These are phyloP conservation scores for Phytophthora palmivora DNA, from an alignment of 352 stramenopile genomes.

Conservation along the genomic window DNA sequence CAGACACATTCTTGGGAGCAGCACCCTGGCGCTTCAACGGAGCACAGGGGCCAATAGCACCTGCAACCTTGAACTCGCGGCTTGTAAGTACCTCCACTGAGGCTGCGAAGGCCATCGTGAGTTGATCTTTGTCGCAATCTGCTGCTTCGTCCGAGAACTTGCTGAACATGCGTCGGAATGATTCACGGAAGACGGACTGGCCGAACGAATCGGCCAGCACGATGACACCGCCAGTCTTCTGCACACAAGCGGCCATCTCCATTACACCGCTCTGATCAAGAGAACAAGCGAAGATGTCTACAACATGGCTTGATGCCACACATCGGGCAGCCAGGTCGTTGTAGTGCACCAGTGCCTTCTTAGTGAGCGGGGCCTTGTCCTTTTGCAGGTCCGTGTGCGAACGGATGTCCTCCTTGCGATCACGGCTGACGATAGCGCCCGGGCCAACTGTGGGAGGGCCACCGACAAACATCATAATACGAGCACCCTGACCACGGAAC, in stretches of 20 bases:
- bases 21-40: constrained; percentile 95
- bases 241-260: constrained; percentile 98
- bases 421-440: constrained; percentile 94
- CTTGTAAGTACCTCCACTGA: constrained; percentile 97
- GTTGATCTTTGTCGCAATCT: constrained; percentile 94
- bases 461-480: constrained; percentile 99
- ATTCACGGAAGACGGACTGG: constrained; percentile 99
- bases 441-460: constrained; percentile 97
- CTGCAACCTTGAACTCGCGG: constrained; percentile 98
- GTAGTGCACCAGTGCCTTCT: constrained; percentile 97
- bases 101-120: constrained; percentile 96
- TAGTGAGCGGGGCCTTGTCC: constrained; percentile 94
- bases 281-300: constrained; percentile 99
- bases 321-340: constrained; percentile 94
- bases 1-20: constrained; percentile 93
- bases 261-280: constrained; percentile 98
- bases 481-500: constrained; percentile 94
- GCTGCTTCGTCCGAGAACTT: constrained; percentile 95
- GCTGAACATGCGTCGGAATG: constrained; percentile 97
- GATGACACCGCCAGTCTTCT: constrained; percentile 99
- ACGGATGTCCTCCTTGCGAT: constrained; percentile 98
- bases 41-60: constrained; percentile 97
- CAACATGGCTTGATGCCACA: constrained; percentile 93
- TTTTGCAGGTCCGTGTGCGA: constrained; percentile 96
- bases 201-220: constrained; percentile 98